A percentile compares a stretch with the other conserved stretches of the same genome.
These are phyloP conservation scores for Globisporangium paddicum DNA, from an alignment of 352 stramenopile species.

Conservation along the genomic window DNA sequence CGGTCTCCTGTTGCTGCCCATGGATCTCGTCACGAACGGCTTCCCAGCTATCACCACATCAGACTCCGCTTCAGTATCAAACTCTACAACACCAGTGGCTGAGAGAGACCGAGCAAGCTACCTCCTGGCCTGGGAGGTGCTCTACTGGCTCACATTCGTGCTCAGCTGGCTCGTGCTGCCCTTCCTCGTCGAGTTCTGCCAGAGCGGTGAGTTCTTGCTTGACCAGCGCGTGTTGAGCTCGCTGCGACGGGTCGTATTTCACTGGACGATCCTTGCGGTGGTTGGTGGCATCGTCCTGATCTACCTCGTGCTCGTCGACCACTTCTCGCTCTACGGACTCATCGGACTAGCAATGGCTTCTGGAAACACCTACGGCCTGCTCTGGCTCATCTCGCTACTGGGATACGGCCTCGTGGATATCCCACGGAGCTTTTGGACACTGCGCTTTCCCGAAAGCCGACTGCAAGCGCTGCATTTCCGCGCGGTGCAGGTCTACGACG, in stretches of 20 bases:
- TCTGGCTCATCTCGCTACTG: conserved; percentile 40
- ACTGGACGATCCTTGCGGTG: conserved; percentile 47
- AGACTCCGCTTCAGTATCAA: not conserved
- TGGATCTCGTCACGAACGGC: conserved; percentile 48
- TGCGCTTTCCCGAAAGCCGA: conserved; percentile 26
- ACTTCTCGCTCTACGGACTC: conserved; percentile 46
- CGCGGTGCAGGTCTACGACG: conserved; percentile 54
- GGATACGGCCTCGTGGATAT: conserved; percentile 62
- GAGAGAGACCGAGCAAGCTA: conserved; percentile 13
- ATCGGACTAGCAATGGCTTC: conserved; percentile 51
- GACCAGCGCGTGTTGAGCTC: conserved; percentile 31
- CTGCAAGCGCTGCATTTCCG: conserved; percentile 46
- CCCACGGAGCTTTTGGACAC: conserved; percentile 44
- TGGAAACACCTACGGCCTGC: conserved; percentile 64
- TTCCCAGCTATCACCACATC: conserved; percentile 1
- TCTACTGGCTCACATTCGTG: conserved; percentile 68
- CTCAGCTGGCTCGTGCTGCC: conserved; percentile 63
- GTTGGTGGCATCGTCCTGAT: conserved; percentile 21
- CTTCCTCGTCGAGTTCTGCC: conserved; percentile 53
- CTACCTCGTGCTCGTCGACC: conserved; percentile 57
- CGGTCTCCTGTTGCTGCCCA: conserved; percentile 51
- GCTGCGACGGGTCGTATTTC: conserved; percentile 37
- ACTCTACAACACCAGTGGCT: not conserved
- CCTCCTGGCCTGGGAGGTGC: conserved; percentile 36
- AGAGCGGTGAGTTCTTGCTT: conserved; percentile 57